These are phyloP conservation scores for Setaria viridis DNA, from an alignment of 202 grass and related monocot genomes.

Conservation along the genomic window DNA sequence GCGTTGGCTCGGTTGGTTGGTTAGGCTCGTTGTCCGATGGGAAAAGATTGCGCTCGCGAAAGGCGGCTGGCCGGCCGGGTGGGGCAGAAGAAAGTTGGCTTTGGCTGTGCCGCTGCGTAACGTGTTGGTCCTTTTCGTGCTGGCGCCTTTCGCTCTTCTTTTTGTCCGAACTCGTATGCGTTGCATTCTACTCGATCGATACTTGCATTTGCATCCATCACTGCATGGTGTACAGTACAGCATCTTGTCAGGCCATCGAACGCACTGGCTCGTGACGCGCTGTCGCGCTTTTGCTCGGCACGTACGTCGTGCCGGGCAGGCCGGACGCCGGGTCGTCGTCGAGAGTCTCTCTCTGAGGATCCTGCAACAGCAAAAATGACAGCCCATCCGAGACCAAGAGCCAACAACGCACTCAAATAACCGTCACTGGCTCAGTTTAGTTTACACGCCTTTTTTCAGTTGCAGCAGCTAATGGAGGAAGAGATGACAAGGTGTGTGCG, in stretches of 20 bases:
- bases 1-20: neutral
- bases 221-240: neutral
- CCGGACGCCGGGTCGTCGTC: neutral
- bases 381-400: neutral
- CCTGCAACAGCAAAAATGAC: neutral
- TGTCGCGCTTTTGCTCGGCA: slow-evolving; percentile 43
- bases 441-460: slow-evolving; percentile 10
- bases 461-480: neutral
- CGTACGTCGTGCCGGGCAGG: neutral
- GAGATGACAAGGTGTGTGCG: neutral
- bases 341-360: neutral
- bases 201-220: too few species aligned
- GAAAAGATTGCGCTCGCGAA: neutral
- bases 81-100: slow-evolving; percentile 30
- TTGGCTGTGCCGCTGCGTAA: neutral
- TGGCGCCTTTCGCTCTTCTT: neutral
- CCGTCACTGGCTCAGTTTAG: neutral
- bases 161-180: slow-evolving; percentile 48
- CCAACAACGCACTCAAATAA: neutral
- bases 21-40: neutral
- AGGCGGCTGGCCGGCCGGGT: neutral
- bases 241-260: neutral
- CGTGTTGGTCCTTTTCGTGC: slow-evolving; percentile 17
- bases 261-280: neutral
- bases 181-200: neutral